A percentile compares a stretch with the other conserved stretches of the same genome.
Conservation (phyloP, 495 filamentous ascomycete genomes). For the Aspergillus baeticus region DNA sequence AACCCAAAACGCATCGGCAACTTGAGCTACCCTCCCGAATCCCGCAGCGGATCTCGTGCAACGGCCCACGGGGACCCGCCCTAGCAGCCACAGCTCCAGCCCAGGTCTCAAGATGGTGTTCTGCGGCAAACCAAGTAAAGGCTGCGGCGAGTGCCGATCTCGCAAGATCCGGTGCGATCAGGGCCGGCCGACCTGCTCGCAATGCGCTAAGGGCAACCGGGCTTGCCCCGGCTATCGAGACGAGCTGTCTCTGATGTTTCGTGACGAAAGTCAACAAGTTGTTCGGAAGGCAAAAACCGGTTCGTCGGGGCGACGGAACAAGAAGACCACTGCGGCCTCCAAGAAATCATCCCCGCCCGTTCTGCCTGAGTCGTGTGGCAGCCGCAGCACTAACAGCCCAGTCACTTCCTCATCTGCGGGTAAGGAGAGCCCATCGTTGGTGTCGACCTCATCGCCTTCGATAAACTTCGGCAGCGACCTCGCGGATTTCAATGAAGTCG, state of each 20-base stretch:
- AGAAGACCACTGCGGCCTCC: neutral
- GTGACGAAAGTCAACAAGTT: constrained; percentile 68
- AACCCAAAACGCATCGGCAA: neutral
- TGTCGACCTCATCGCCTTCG: neutral
- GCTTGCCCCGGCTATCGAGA: constrained; percentile 71
- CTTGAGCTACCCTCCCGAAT: neutral
- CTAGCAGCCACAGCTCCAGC: neutral
- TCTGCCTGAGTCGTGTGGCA: neutral
- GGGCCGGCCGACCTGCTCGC: constrained; percentile 60
- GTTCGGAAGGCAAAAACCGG: constrained; percentile 59
- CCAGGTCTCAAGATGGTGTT: constrained; percentile 58
- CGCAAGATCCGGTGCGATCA: constrained; percentile 69
- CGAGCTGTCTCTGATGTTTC: constrained; percentile 67
- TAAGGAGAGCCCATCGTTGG: neutral
- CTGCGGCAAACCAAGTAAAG: constrained; percentile 70
- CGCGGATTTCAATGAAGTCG: constrained; percentile 15
- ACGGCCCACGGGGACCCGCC: neutral
- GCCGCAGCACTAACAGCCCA: constrained; percentile 11
- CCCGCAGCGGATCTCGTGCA: constrained; percentile 3
- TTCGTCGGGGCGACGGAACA: constrained; percentile 19
- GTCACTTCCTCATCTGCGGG: constrained; percentile 1
- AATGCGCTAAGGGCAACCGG: constrained; percentile 64
- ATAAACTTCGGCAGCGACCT: constrained; percentile 6
- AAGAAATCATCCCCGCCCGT: constrained; percentile 11
- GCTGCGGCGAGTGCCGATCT: constrained; percentile 69